Conservation (phyloP, 2,329 filamentous ascomycete species). For the Fusarium chlamydosporum region DNA sequence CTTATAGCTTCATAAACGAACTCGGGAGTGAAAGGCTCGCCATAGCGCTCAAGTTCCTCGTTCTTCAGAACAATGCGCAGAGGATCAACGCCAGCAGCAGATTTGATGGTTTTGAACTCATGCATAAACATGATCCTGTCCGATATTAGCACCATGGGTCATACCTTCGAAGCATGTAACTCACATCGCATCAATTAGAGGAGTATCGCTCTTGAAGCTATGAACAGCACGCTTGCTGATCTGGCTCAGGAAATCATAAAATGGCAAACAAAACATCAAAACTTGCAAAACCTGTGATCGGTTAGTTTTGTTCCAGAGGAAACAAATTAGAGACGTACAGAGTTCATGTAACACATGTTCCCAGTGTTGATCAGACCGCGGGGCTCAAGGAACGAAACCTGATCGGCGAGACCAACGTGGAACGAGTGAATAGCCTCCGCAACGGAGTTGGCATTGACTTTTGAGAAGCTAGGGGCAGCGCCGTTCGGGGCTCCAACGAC, state of each 20-base stretch:
- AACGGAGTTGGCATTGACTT: slow-evolving; percentile 70
- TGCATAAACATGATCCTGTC: slow-evolving; percentile 92
- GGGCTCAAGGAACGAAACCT: slow-evolving; percentile 88
- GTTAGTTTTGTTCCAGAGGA: slow-evolving; percentile 54
- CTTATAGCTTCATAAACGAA: slow-evolving; percentile 96
- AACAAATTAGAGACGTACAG: slow-evolving; percentile 70
- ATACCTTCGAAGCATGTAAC: slow-evolving; percentile 53
- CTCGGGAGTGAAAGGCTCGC: slow-evolving; percentile 91
- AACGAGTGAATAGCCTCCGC: slow-evolving; percentile 84
- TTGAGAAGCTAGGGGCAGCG: slow-evolving; percentile 57
- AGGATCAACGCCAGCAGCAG: slow-evolving; percentile 80
- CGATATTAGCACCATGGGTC: slow-evolving; percentile 13
- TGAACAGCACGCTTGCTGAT: slow-evolving; percentile 86
- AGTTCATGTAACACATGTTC: slow-evolving; percentile 99
- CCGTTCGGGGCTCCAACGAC: slow-evolving; percentile 37
- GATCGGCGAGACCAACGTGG: slow-evolving; percentile 73
- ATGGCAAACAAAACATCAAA: slow-evolving; percentile 91
- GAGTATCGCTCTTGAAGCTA: slow-evolving; percentile 95
- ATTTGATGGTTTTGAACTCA: slow-evolving; percentile 89
- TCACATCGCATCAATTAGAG: slow-evolving; percentile 92
- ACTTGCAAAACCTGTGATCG: slow-evolving; percentile 86
- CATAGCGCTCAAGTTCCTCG: slow-evolving; percentile 89
- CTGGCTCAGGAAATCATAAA: slow-evolving; percentile 93
- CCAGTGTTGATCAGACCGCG: slow-evolving; percentile 95
- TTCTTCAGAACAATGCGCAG: slow-evolving; percentile 81